Conservation (phyloP, 1,284 basidiomycete species). For the Austroboletus niveus region DNA sequence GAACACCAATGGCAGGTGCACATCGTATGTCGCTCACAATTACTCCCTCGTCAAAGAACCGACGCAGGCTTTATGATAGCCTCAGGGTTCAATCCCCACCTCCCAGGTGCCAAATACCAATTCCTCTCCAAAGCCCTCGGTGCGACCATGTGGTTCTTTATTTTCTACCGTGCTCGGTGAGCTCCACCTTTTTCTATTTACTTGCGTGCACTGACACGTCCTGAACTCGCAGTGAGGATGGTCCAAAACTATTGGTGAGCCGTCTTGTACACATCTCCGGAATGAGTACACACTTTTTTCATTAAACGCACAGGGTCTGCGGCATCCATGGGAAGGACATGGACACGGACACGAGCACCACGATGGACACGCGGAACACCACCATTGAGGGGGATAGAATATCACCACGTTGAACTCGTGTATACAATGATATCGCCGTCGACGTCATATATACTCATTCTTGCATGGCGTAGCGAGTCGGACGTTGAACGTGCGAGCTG, state of each 20-base stretch:
- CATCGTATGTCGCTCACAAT: constrained; percentile 22
- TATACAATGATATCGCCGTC: background rate
- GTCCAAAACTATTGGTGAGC: constrained; percentile 69
- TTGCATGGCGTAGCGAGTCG: background rate
- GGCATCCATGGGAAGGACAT: constrained; percentile 53
- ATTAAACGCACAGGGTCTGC: constrained; percentile 20
- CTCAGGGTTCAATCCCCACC: constrained; percentile 81
- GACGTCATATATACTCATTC: background rate
- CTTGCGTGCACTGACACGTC: constrained; percentile 4
- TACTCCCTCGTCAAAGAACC: background rate
- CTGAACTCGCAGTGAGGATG: constrained; percentile 55
- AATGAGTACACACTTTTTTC: background rate
- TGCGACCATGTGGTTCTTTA: constrained; percentile 97
- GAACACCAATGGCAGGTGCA: constrained; percentile 31
- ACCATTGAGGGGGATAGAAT: constrained; percentile 28
- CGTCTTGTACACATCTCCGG: background rate
- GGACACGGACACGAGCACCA: constrained; percentile 42
- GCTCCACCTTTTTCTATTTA: constrained; percentile 30
- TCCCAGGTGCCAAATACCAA: constrained; percentile 74
- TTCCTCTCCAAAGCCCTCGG: constrained; percentile 84
- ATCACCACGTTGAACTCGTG: background rate
- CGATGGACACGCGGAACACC: constrained; percentile 27
- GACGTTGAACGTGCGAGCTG: background rate
- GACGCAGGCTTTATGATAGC: constrained; percentile 34
- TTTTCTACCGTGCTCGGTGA: constrained; percentile 90